Percentiles rank a stretch among this genome's conserved stretches.
phyloP scores from a whole-genome alignment of 805 yeast species.

The Kregervanrija fluxuum region DNA sequence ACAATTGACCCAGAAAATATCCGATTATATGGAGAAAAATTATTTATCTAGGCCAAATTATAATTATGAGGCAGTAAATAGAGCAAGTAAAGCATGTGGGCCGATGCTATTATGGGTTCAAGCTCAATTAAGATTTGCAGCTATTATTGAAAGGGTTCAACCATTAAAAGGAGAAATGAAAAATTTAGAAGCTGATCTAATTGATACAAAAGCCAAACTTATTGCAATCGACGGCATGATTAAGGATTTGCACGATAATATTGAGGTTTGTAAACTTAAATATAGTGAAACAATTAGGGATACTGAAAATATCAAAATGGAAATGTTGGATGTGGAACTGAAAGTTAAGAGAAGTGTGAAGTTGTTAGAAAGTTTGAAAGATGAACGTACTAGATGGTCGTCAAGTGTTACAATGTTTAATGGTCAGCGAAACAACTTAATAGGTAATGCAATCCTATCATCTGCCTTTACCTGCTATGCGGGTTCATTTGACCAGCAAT shows the following conservation, averaged over 20 bases:
- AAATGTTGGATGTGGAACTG: conserved; percentile 53
- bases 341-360: conserved; percentile 57
- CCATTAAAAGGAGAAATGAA: conserved; percentile 67
- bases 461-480: conserved; percentile 56
- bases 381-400: conserved; percentile 75
- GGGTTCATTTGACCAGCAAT: conserved; percentile 36
- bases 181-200: conserved; percentile 50
- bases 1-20: conserved; percentile 46
- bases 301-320: conserved; percentile 64
- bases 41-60: conserved; percentile 61
- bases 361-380: conserved; percentile 54
- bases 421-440: conserved; percentile 34
- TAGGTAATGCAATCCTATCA: conserved; percentile 60
- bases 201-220: conserved; percentile 58
- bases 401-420: conserved; percentile 45
- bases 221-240: conserved; percentile 80
- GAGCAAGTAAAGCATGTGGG: conserved; percentile 95
- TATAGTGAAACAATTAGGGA: conserved; percentile 76
- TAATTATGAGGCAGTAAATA: conserved; percentile 63
- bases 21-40: conserved; percentile 46
- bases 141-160: conserved; percentile 60
- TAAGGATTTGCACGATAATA: conserved; percentile 58
- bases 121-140: conserved; percentile 78
- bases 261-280: conserved; percentile 55
- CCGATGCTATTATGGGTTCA: conserved; percentile 83